Evolutionary conservation across 768 basidiomycete genomes (phyloP), one percentile per base, ranked within the genome.

Genomic region (Kwoniella heveanensis): DNA sequence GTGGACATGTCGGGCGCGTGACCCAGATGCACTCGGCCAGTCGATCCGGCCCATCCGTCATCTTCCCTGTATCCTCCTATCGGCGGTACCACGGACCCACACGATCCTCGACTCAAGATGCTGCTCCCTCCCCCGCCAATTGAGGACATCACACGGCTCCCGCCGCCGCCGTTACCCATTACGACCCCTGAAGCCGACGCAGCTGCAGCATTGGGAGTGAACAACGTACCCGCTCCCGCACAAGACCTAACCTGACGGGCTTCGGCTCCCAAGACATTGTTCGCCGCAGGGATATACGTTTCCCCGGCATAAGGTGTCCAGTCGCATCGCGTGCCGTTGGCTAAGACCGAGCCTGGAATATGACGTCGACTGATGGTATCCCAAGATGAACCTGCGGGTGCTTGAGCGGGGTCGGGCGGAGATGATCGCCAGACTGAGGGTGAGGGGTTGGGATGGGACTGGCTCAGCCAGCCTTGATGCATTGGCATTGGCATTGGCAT

Each of bases 31-130:
- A 21, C 22, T 30, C 74, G 47, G 1, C 71, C 71, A 7, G 57
- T 7, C n/a, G 60, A 54, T 24, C 74, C 69, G 52, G 66, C 55
- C 72, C 74, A 73, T 22, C 71, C 69, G 39, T 76, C 74, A 39
- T 76, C 74, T 2, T 57, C 32, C 48, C 39, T 44, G 15, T 44
- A 44, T 19, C 39, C 39, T 44, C 39, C 39, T 3, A 44, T 44
- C 10, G 39, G 39, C 39, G 39, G 39, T 44, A 44, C 39, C 39
- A 44, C 39, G 4, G 39, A 44, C 13, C 32, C 39, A 19, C 15
- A 44, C 4, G 39, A 44, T 44, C 15, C 39, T 44, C 39, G 39
- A 44, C 74, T 49, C 9, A 25, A 32, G 30, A 25, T 21, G 2
- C 54, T 60, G 17, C n/a, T n/a, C n/a, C 60, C 64, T 1, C 26